Percentiles rank a stretch among this genome's conserved stretches.
phyloP scores from a whole-genome alignment of 106 monocot genomes.

The Amphibolis antarctica region DNA sequence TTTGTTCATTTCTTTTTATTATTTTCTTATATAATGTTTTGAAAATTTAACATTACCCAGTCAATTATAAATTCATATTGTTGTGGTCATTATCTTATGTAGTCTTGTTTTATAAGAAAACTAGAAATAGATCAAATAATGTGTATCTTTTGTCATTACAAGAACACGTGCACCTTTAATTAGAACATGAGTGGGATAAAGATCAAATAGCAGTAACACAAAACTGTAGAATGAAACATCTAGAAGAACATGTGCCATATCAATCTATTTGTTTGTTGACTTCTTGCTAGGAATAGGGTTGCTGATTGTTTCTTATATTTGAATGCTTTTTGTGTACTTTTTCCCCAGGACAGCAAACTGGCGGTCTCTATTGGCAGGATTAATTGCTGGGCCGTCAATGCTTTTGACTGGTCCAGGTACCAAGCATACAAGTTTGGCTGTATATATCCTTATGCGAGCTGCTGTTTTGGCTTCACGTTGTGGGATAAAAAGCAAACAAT shows the following conservation, averaged over 20 bases:
- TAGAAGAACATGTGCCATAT: no score
- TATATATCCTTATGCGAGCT: conserved; percentile 91
- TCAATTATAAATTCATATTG: background rate
- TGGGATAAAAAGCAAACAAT: conserved; percentile 89
- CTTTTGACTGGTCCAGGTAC: conserved; percentile 77
- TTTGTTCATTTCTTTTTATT: no score
- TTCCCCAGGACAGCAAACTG: conserved; percentile 71
- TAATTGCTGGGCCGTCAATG: conserved; percentile 87
- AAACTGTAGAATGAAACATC: no score
- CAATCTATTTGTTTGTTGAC: no score
- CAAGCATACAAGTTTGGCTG: conserved; percentile 80
- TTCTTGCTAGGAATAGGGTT: background rate
- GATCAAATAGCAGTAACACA: no score
- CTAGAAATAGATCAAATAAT: no score
- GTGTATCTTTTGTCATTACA: no score
- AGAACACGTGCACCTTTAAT: no score
- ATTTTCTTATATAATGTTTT: no score
- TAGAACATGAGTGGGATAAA: no score
- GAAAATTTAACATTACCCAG: no score
- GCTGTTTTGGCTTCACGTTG: conserved; percentile 90
- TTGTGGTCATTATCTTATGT: background rate
- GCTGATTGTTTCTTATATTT: background rate
- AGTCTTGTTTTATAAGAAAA: no score
- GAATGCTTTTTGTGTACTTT: background rate
- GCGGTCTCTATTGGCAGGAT: conserved; percentile 85